These are phyloP conservation scores for Xanthoconium stramineum DNA, from an alignment of 768 basidiomycete species.

Conservation along the genomic window DNA sequence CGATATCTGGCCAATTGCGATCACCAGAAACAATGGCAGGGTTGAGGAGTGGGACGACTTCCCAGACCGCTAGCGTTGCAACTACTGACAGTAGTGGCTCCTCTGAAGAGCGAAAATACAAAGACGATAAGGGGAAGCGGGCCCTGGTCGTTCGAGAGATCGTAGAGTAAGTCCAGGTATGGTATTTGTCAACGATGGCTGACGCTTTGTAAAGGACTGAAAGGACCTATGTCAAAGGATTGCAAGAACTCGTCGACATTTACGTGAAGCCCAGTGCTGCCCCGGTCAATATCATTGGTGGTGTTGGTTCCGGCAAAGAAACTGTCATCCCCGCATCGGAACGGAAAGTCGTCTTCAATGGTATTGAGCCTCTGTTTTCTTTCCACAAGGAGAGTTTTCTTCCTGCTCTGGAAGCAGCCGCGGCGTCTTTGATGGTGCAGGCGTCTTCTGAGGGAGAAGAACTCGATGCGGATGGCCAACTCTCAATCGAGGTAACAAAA, in stretches of 20 bases:
- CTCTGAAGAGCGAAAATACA: slow-evolving; percentile 80
- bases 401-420: slow-evolving; percentile 81
- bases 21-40: slow-evolving; percentile 62
- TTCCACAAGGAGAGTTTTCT: slow-evolving; percentile 94
- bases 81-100: slow-evolving; percentile 73
- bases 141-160: slow-evolving; percentile 87
- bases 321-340: slow-evolving; percentile 83
- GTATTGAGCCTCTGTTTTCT: slow-evolving; percentile 82
- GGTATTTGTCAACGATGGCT: slow-evolving; percentile 1
- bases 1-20: slow-evolving; percentile 57
- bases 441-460: slow-evolving; percentile 41
- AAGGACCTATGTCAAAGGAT: slow-evolving; percentile 89
- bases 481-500: slow-evolving; percentile 72
- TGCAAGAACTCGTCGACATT: slow-evolving; percentile 91
- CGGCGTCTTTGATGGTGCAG: slow-evolving; percentile 60
- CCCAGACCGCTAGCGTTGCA: slow-evolving; percentile 70
- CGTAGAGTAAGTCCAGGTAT: slow-evolving; percentile 60
- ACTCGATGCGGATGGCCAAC: slow-evolving; percentile 65
- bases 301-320: slow-evolving; percentile 72
- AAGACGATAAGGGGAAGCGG: slow-evolving; percentile 86
- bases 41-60: slow-evolving; percentile 55
- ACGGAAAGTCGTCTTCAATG: slow-evolving; percentile 88
- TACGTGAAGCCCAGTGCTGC: slow-evolving; percentile 85
- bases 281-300: slow-evolving; percentile 65
- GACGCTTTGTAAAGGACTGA: slow-evolving; percentile 66